phyloP scores from a whole-genome alignment of 148 eudicot genomes.

The Polygonum aviculare region DNA sequence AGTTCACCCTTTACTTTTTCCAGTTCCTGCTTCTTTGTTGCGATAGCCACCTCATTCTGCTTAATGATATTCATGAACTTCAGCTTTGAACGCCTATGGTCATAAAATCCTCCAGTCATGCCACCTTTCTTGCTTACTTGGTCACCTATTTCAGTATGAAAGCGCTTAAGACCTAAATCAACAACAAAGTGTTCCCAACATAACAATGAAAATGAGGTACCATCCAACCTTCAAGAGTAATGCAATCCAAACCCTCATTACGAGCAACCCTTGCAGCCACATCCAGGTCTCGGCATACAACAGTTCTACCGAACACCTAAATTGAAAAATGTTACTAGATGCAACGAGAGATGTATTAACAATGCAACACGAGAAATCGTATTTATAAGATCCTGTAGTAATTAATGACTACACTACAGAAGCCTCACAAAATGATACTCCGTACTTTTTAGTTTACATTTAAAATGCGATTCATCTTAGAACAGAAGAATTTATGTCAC shows the following conservation, averaged over 20 bases:
- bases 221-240: conserved; percentile 80
- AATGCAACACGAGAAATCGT: neutral
- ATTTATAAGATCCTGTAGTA: neutral
- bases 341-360: neutral
- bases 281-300: conserved; percentile 86
- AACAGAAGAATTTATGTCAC: neutral
- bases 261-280: conserved; percentile 95
- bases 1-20: conserved; percentile 50
- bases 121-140: conserved; percentile 99
- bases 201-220: neutral
- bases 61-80: conserved; percentile 75
- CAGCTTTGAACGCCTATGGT: conserved; percentile 79
- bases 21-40: conserved; percentile 50
- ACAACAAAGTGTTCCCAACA: conserved; percentile 3
- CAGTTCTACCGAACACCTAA: conserved; percentile 92
- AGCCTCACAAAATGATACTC: neutral
- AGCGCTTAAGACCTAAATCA: conserved; percentile 7
- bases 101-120: conserved; percentile 99
- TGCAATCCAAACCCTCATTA: conserved; percentile 82
- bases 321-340: neutral
- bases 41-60: conserved; percentile 43
- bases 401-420: neutral
- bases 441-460: neutral
- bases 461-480: neutral
- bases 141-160: conserved; percentile 54